Evolutionary conservation across 2,329 filamentous ascomycete species (phyloP), one percentile per base, ranked within the genome.

Genomic region (Coniella lustricola): DNA sequence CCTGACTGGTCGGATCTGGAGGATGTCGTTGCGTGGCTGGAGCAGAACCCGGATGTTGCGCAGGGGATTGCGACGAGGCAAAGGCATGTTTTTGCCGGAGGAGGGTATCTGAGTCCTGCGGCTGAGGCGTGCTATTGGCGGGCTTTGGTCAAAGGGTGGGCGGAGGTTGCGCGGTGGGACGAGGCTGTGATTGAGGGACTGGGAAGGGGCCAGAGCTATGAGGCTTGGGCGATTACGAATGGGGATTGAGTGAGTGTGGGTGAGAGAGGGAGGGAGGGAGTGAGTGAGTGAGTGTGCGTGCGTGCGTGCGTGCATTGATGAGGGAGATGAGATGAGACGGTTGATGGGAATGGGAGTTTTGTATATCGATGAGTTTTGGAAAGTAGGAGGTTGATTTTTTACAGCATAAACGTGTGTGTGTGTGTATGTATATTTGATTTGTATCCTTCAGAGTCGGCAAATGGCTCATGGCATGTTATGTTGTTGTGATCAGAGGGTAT

Each of bases 61-160:
- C 65, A 67, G 54, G 69, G 67, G 0, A 76, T 78, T 41, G 74
- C 74, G 14, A 53, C 60, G 39, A 60, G 72, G 31, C 74, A 77
- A 62, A 66, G 73, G 44, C 65, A 62, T 13, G 46, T 68, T 42
- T 73, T 72, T 56, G 63, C 64, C 1, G 66, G 60, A 12, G 64
- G 62, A 0, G 74, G 73, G 1, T 73, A 75, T 55, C 60, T 75
- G 39, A 72, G 69, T 50, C 66, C 67, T 13, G 73, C 73, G n/a
- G 72, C 74, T 0, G 74, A 77, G 59, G 62, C 58, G 49, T 78
- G 75, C 54, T 78, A 77, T 61, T 78, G 75, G 74, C 64, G 75
- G 35, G 69, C 66, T 0, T 47, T 74, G 52, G 58, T 78, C 18
- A 64, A 65, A 48, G 72, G 71, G 0, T 78, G 75, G 75, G 65